Base-by-base conservation (phyloP, 306 rosid species). In the Castanopsis chinensis region DNA sequence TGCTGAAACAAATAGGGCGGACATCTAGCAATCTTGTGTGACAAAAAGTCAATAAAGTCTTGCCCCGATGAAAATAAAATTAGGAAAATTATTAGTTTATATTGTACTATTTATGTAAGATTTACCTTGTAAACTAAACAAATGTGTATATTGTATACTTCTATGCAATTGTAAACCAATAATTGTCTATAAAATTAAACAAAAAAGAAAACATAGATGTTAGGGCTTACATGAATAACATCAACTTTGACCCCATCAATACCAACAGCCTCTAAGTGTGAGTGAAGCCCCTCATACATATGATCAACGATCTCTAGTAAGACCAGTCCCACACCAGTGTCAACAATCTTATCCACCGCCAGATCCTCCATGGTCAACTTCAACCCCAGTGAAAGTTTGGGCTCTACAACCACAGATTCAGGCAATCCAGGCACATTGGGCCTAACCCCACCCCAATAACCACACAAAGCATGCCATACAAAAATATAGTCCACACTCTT, bases 191-290 rank as follows among this genome's bases (percentile, higher is more conserved):
- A 2, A 7, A 8, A 32, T 27, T 5, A 3, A 17, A 23, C 1
- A 0, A 32, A 30, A 23, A 58, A 25, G 49, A 33, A 21, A 20
- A 25, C 2, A 15, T 0, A 4, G 2, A 8, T 32, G 7, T 19
- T 30, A 14, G 6, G 5, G 87, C 95, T 90, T 88, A 92, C 98
- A 25, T 92, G 98, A 59, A 95, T 95, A 64, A 95, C 99, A 76
- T 95, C 99, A 27, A 95, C 93, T 56, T 95, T 95, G 81, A 95
- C 96, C 2, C 99, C 99, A 55, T 95, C 99, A 27, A 95, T 91
- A 5, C 99, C 99, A 0, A 87, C 88, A 0, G 82, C 56, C 5
- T 91, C 89, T 87, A 92, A 73, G 74, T 86, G 92, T 2, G 92
- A 76, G 76, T 95, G 99, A 74, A 95, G 85, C 3, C 99, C 96